These are phyloP conservation scores for Penicillium sp. DNA, from an alignment of 2,329 filamentous ascomycete genomes.

Conservation along the genomic window DNA sequence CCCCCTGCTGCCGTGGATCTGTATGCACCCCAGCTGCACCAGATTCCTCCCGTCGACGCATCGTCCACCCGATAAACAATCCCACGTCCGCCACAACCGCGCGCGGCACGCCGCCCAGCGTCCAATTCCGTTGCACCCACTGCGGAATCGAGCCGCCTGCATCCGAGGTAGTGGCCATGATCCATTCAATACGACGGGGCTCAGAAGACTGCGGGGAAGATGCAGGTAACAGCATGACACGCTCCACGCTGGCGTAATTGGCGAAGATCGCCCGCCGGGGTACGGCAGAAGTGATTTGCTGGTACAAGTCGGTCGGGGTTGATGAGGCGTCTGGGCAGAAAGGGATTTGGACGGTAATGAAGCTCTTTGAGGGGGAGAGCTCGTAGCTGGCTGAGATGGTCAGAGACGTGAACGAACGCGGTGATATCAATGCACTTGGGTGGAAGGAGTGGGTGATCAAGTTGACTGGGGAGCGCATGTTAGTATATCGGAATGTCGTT, in stretches of 20 bases:
- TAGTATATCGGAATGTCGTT: neutral
- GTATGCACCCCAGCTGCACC: neutral
- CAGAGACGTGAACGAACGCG: constrained; percentile 34
- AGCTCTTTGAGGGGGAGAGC: constrained; percentile 26
- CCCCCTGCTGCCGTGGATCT: too few species aligned
- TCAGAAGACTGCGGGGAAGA: neutral
- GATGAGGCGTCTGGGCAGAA: constrained; percentile 16
- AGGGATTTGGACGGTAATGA: constrained; percentile 37
- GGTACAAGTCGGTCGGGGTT: constrained; percentile 18
- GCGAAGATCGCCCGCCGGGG: constrained; percentile 32
- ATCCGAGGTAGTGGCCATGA: constrained; percentile 39
- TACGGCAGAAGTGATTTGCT: constrained; percentile 22
- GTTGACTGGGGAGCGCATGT: constrained; percentile 26
- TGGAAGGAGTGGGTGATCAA: constrained; percentile 39
- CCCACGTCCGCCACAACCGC: constrained; percentile 41
- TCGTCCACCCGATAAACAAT: constrained; percentile 38
- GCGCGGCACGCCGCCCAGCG: constrained; percentile 35
- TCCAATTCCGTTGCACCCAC: constrained; percentile 40
- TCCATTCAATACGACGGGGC: constrained; percentile 29
- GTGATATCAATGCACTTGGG: constrained; percentile 31
- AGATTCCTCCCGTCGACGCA: constrained; percentile 8
- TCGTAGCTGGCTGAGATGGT: constrained; percentile 31
- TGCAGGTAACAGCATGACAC: constrained; percentile 17
- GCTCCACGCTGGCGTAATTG: constrained; percentile 38
- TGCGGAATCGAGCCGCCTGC: constrained; percentile 37